These are phyloP conservation scores for Penicillium sp. DNA, from an alignment of 2,329 filamentous ascomycete genomes.

Conservation along the genomic window DNA sequence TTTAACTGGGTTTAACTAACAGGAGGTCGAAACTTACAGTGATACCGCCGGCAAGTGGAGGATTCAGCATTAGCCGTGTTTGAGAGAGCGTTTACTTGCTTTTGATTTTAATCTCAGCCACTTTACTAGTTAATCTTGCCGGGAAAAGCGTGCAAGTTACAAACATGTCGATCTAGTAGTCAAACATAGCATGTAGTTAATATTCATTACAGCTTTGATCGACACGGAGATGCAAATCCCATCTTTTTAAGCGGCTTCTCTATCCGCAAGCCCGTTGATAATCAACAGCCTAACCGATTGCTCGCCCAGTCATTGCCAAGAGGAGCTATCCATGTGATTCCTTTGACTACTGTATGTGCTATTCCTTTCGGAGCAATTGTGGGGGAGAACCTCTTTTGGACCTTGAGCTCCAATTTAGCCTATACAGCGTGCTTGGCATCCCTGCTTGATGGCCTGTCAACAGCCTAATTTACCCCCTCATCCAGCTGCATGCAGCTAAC, in stretches of 20 bases:
- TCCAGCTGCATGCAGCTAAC: conserved; percentile 1
- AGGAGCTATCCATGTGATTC: not conserved
- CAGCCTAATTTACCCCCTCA: conserved; percentile 1
- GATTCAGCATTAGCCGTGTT: not conserved
- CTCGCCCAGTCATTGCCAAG: not conserved
- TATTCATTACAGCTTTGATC: conserved; percentile 1
- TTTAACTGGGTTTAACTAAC: not conserved
- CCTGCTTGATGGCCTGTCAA: not conserved
- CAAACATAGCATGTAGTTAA: not conserved
- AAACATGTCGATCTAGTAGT: conserved; percentile 1
- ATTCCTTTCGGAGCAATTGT: not conserved
- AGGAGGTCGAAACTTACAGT: not conserved
- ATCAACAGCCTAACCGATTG: conserved; percentile 1
- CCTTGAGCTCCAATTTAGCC: conserved; percentile 1
- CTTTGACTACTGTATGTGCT: not conserved
- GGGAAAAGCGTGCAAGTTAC: not conserved
- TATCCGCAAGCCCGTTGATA: not conserved
- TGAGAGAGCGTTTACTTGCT: conserved; percentile 1
- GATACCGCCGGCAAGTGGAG: not conserved
- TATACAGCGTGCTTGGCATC: conserved; percentile 1
- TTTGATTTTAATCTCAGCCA: conserved; percentile 1
- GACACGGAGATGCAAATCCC: not conserved
- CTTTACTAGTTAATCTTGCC: not conserved
- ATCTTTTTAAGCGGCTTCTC: not conserved
- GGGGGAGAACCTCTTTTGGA: not conserved